Evolutionary conservation across 2,329 filamentous ascomycete genomes (phyloP).

Genomic region (Paraphaeosphaeria minitans): DNA sequence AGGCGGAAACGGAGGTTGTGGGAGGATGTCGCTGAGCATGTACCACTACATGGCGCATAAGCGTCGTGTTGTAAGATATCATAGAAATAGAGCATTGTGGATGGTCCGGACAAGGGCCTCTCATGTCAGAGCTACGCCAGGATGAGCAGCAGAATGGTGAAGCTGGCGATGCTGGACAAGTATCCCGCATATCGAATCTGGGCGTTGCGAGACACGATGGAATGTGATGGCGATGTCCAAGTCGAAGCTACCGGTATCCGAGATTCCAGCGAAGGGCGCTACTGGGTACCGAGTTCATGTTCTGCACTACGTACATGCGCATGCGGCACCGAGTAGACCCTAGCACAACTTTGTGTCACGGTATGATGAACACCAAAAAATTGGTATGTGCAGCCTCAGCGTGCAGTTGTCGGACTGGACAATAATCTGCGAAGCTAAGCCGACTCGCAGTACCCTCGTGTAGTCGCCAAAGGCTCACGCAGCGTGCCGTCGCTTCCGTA

Average conservation of each 20-base stretch:
- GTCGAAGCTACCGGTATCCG: no score
- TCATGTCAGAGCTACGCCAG: neutral
- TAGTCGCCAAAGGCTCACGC: neutral
- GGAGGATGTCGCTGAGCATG: conserved; percentile 24
- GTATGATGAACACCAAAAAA: neutral
- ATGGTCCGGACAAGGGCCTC: no score
- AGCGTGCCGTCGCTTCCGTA: neutral
- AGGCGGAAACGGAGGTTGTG: conserved; percentile 43
- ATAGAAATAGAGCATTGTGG: conserved; percentile 18
- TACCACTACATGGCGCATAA: conserved; percentile 11
- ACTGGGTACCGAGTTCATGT: neutral
- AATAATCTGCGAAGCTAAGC: neutral
- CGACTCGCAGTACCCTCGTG: neutral
- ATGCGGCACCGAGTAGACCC: neutral
- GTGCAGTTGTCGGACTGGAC: neutral
- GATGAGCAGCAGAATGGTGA: neutral
- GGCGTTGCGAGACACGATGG: neutral
- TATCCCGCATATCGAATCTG: neutral
- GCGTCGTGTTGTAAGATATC: conserved; percentile 18
- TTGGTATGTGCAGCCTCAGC: neutral
- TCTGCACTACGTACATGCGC: neutral
- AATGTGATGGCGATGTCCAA: neutral
- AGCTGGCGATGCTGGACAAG: neutral
- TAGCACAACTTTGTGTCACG: neutral
- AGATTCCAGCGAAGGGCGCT: neutral